phyloP scores from a whole-genome alignment of 495 filamentous ascomycete genomes.

The Podospora sp. region DNA sequence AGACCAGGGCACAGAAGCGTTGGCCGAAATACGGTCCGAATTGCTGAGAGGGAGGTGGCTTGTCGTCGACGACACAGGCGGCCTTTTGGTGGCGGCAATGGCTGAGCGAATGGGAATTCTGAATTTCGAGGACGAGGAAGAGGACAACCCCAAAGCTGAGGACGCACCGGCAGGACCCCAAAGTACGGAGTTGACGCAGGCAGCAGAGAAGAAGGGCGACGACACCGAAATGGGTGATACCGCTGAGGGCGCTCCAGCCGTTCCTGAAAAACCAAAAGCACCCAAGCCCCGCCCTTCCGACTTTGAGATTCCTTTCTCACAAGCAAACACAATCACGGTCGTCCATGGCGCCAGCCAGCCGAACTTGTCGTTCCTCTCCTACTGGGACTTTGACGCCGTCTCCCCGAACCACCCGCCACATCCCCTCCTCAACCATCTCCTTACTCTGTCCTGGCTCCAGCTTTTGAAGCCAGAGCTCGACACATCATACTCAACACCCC shows the following conservation, averaged over 20 bases:
- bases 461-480: slow-evolving; percentile 75
- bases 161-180: neutral
- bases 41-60: slow-evolving; percentile 70
- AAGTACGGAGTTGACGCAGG: slow-evolving; percentile 20
- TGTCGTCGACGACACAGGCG: slow-evolving; percentile 87
- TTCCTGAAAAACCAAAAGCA: neutral
- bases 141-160: slow-evolving; percentile 32
- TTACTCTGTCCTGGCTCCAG: slow-evolving; percentile 86
- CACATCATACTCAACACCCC: slow-evolving; percentile 64
- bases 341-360: slow-evolving; percentile 88
- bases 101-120: slow-evolving; percentile 92
- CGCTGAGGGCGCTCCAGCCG: slow-evolving; percentile 1
- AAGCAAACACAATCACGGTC: slow-evolving; percentile 81
- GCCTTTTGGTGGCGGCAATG: slow-evolving; percentile 81
- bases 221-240: slow-evolving; percentile 29
- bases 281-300: slow-evolving; percentile 38
- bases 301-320: slow-evolving; percentile 50
- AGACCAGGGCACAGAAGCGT: slow-evolving; percentile 33
- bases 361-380: slow-evolving; percentile 81
- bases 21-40: slow-evolving; percentile 24
- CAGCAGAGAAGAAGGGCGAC: slow-evolving; percentile 14
- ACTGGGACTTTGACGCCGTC: slow-evolving; percentile 78
- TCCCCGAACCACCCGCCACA: slow-evolving; percentile 66
- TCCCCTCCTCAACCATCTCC: slow-evolving; percentile 79
- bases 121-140: slow-evolving; percentile 49